Evolutionary conservation across 208 protist species (phyloP), one percentile per base, ranked within the genome.

Genomic region (Trypanosoma rangeli): DNA sequence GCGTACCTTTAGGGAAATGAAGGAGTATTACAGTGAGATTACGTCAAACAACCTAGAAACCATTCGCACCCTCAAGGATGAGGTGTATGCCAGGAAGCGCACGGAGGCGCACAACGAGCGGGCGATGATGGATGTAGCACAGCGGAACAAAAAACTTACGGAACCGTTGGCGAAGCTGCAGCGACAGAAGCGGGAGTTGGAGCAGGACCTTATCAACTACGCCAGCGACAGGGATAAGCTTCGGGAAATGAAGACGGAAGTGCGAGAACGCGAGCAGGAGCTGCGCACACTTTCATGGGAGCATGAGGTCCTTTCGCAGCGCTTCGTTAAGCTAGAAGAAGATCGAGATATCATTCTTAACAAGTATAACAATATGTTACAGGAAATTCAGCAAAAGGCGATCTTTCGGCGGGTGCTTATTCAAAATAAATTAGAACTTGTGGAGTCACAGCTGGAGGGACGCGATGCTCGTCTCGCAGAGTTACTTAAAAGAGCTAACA

Each of bases 31-130:
- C 82, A 98, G 95, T 70, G 97, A 99, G 72, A 99, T 99, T 66
- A 99, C 98, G 12, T 97, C 95, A 26, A 99, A 98, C 86, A 99
- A 99, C 84, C 68, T 99, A n/a, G 97, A 98, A 62, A 97, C 98
- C 26, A 99, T 99, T 73, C 96, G 97, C 20, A 98, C 93, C 16
- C 84, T 99, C 26, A 99, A 99, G 83, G 97, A 97, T 64, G 89
- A 98, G 73, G 90, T 98, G 49, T 97, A 97, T 74, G 88, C 96
- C 18, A 88, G 98, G 74, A 97, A 98, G 74, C 90, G 97, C 46
- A 96, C 94, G 1, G 96, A 98, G 76, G 86, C 96, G 10, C 85
- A 97, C 59, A 98, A 98, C 70, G 97, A 99, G 76, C 98, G 98
- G 71, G 90, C 97, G 37, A 99, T 99, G 97, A 94, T 96, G 81